Evolutionary conservation across 768 basidiomycete genomes (phyloP).

Genomic region (Leucosporidium yakuticum): DNA sequence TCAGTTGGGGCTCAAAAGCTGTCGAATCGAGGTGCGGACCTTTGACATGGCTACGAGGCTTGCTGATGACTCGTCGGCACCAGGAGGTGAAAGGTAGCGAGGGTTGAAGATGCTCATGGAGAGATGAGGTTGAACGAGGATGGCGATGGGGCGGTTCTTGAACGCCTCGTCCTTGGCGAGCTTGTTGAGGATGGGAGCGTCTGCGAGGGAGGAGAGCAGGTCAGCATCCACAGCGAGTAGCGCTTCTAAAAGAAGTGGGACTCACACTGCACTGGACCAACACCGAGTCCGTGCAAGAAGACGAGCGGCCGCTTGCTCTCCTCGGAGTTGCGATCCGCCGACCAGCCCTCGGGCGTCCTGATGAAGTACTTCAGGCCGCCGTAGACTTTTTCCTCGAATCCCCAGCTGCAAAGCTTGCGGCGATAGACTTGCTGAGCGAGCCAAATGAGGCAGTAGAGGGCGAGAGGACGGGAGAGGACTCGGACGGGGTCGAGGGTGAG

Average conservation of each 20-base stretch:
- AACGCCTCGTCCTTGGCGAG: slow-evolving; percentile 57
- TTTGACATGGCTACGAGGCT: not conserved
- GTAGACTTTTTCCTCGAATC: slow-evolving; percentile 9
- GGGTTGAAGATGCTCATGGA: slow-evolving; percentile 78
- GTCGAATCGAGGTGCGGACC: not conserved
- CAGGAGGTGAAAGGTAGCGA: slow-evolving; percentile 61
- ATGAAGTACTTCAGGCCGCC: slow-evolving; percentile 55
- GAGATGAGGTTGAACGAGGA: slow-evolving; percentile 75
- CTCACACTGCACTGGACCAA: slow-evolving; percentile 55
- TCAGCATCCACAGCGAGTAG: not conserved
- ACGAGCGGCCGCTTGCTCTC: slow-evolving; percentile 56
- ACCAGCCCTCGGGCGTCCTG: slow-evolving; percentile 62
- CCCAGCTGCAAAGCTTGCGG: not conserved
- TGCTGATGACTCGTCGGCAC: not conserved
- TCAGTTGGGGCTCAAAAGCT: slow-evolving; percentile 40
- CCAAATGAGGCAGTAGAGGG: slow-evolving; percentile 44
- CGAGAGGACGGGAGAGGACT: slow-evolving; percentile 60
- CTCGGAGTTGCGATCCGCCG: slow-evolving; percentile 45
- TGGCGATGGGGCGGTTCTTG: slow-evolving; percentile 65
- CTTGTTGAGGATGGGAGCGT: not conserved
- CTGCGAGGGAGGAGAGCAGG: not conserved
- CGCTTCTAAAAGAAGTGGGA: not conserved
- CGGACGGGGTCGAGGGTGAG: slow-evolving; percentile 71
- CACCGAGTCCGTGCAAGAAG: slow-evolving; percentile 82
- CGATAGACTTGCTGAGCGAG: slow-evolving; percentile 7